Conservation (phyloP, 1,284 basidiomycete genomes). For the Heterobasidion parviporum region DNA sequence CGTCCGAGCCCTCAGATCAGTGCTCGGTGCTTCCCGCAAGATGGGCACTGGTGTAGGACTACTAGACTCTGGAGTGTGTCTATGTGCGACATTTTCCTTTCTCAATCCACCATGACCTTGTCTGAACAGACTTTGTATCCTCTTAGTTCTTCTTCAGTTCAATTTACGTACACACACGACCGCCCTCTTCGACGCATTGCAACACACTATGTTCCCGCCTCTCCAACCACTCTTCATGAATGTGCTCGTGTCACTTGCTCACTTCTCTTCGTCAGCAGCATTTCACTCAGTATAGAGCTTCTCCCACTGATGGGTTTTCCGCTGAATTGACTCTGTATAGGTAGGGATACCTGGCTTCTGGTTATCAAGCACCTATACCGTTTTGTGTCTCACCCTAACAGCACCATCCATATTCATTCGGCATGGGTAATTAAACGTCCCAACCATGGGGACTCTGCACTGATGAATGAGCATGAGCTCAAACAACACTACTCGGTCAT, state of each 20-base stretch:
- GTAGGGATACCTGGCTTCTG: conserved; percentile 10
- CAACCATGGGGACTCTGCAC: conserved; percentile 11
- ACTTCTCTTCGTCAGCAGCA: background rate
- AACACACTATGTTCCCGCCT: background rate
- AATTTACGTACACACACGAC: background rate
- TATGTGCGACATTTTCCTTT: too few relatives aligned
- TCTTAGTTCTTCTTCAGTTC: background rate
- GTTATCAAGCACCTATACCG: conserved; percentile 10
- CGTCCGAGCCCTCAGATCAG: too few relatives aligned
- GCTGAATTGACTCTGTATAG: background rate
- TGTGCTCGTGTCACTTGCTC: background rate
- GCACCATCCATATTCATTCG: conserved; percentile 5
- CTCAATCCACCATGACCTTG: background rate
- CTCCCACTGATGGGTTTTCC: background rate
- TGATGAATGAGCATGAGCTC: conserved; percentile 11
- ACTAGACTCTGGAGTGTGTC: too few relatives aligned
- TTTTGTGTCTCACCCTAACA: background rate
- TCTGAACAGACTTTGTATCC: background rate
- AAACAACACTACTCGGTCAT: conserved; percentile 11
- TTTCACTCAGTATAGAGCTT: background rate
- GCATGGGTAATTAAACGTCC: conserved; percentile 13
- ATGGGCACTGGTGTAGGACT: too few relatives aligned
- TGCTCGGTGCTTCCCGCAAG: too few relatives aligned
- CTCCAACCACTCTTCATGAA: background rate
- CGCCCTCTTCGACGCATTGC: background rate